A percentile compares a stretch with the other conserved stretches of the same genome.
phyloP scores from a whole-genome alignment of 257 asterid species.

The Solanum lignicaule region DNA sequence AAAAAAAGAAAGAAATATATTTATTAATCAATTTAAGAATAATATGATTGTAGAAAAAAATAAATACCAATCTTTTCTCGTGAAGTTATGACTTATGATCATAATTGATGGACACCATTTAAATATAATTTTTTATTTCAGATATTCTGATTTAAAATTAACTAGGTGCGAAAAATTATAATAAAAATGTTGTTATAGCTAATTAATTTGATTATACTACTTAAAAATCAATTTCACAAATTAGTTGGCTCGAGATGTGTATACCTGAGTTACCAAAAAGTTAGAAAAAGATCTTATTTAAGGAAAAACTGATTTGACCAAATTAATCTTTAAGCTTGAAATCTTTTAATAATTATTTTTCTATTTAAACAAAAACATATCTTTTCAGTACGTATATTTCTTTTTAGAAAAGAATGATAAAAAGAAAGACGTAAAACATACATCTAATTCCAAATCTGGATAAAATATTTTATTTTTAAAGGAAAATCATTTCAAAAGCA shows the following conservation, averaged over 20 bases:
- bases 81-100: too few species aligned
- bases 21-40: too few species aligned
- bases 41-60: too few species aligned
- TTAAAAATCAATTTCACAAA: not conserved
- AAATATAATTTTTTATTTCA: too few species aligned
- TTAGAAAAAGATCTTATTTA: not conserved
- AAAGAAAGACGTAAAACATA: not conserved
- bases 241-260: not conserved
- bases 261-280: not conserved
- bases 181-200: not conserved
- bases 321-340: not conserved
- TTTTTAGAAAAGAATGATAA: not conserved
- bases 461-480: not conserved
- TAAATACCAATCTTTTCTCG: not conserved
- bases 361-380: not conserved
- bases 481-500: not conserved
- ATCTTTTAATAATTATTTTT: not conserved
- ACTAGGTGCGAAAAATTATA: too few species aligned
- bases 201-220: not conserved
- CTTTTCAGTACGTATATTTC: not conserved
- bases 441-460: not conserved
- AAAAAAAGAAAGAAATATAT: not conserved
- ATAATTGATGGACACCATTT: not conserved
- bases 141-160: too few species aligned
- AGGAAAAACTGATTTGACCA: not conserved